Evolutionary conservation across 257 asterid genomes (phyloP), one percentile per base, ranked within the genome.

Genomic region (Ilex aquifolium): DNA sequence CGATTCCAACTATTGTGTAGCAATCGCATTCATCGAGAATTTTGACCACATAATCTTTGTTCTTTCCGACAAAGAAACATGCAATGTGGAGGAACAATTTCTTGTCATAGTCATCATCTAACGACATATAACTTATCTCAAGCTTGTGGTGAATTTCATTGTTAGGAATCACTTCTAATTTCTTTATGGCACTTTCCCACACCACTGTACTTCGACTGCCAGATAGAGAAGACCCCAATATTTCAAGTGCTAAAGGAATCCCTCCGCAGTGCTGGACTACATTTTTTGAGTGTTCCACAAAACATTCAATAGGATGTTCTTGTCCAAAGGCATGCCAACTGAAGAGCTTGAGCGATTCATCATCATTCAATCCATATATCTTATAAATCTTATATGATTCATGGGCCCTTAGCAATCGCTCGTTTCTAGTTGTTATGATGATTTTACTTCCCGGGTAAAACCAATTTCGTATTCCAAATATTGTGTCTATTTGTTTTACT

Each of bases 341-440:
- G 42, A 69, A 69, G 32, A 62, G 50, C 46, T 69, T 61, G 31
- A 62, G 4, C 2, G 64, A 54, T 46, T 69, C 73, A 2, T 21
- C 30, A 27, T 62, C 48, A n/a, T 56, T 30, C 64, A 69, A 16
- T 57, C 14, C 44, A 27, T 14, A 4, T 14, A 42, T 57, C 13
- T 8, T 0, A 30, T 10, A 40, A 0, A 69, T 46, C 42, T 29
- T 31, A 31, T 58, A 57, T 9, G 12, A 50, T 31, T 58, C 60
- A 32, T 31, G 32, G 48, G 39, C 59, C 48, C 55, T 53, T 29
- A 63, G 62, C 32, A 69, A 62, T 2, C 44, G n/a, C 62, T 54
- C 12, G 62, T 31, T 30, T 55, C 21, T 62, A 46, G 62, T 46
- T 62, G 27, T 21, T 21, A 21, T 21, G 27, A 21, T 21, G 27